These are phyloP conservation scores for Ophiosphaerella korrae DNA, from an alignment of 2,329 filamentous ascomycete genomes.

Conservation along the genomic window DNA sequence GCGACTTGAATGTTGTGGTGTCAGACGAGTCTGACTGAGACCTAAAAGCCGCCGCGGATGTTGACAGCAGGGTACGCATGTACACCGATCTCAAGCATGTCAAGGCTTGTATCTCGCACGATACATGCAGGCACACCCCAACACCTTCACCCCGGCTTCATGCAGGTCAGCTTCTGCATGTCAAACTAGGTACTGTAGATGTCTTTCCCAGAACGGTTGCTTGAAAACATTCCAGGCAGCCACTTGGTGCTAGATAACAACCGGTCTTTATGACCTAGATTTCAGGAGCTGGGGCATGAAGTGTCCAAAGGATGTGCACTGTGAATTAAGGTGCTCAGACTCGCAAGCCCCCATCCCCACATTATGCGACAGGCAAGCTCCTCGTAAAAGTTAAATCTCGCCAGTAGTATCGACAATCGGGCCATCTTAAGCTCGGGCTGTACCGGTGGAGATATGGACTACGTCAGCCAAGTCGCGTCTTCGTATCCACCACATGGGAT, in stretches of 20 bases:
- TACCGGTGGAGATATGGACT: conserved; percentile 2
- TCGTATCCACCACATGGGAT: conserved; percentile 4
- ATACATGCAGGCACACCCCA: conserved; percentile 1
- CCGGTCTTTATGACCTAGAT: conserved; percentile 8
- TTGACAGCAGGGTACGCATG: background rate
- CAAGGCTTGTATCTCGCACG: no score
- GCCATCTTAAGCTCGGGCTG: conserved; percentile 8
- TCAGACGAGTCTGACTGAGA: conserved; percentile 2
- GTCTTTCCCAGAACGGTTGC: conserved; percentile 2
- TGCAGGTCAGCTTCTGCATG: conserved; percentile 3
- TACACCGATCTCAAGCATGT: background rate
- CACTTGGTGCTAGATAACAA: conserved; percentile 6
- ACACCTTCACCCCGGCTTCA: background rate
- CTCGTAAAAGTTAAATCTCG: background rate
- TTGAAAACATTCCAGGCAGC: background rate
- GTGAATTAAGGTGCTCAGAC: background rate
- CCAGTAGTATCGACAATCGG: background rate
- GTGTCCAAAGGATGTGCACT: background rate
- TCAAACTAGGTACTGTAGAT: background rate
- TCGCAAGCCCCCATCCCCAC: background rate
- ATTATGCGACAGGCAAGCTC: background rate
- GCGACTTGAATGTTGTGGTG: background rate
- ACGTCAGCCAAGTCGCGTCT: conserved; percentile 1
- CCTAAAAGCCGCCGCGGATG: background rate
- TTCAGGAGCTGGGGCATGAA: conserved; percentile 7